Conservation (phyloP, 2,329 filamentous ascomycete species). For the Taxawa tesnikishii region DNA sequence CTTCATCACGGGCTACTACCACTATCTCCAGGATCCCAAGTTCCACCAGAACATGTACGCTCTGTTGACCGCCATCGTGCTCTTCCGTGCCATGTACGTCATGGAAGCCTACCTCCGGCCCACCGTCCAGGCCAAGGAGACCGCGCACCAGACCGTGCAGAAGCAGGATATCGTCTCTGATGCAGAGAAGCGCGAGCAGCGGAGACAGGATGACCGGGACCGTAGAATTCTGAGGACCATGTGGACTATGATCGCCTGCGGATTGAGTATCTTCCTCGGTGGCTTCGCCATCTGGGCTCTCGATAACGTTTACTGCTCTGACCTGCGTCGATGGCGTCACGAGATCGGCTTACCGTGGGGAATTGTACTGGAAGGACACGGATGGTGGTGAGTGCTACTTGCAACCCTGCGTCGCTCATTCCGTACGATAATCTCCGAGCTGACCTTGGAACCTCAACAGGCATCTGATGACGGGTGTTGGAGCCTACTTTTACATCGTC, state of each 20-base stretch:
- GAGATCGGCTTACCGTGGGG: slow-evolving; percentile 68
- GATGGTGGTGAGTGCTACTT: slow-evolving; percentile 60
- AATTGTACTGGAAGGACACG: slow-evolving; percentile 59
- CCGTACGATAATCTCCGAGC: background rate
- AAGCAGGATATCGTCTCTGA: slow-evolving; percentile 9
- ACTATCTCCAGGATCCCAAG: slow-evolving; percentile 65
- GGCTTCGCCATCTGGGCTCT: slow-evolving; percentile 70
- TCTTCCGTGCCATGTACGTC: slow-evolving; percentile 62
- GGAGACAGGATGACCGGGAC: slow-evolving; percentile 43
- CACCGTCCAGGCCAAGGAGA: slow-evolving; percentile 33
- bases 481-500: slow-evolving; percentile 72
- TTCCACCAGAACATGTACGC: slow-evolving; percentile 78
- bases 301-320: slow-evolving; percentile 64
- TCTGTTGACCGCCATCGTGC: slow-evolving; percentile 55
- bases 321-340: slow-evolving; percentile 52
- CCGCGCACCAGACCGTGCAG: slow-evolving; percentile 19
- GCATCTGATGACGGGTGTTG: slow-evolving; percentile 71
- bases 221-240: slow-evolving; percentile 49
- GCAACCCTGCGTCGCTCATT: too few species aligned
- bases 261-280: slow-evolving; percentile 57
- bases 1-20: slow-evolving; percentile 71
- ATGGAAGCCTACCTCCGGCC: slow-evolving; percentile 59
- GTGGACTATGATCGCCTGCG: slow-evolving; percentile 63
- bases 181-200: slow-evolving; percentile 23
- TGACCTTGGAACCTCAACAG: slow-evolving; percentile 21